phyloP scores from a whole-genome alignment of 108 stramenopile species.

The Nitzschia sp. region DNA sequence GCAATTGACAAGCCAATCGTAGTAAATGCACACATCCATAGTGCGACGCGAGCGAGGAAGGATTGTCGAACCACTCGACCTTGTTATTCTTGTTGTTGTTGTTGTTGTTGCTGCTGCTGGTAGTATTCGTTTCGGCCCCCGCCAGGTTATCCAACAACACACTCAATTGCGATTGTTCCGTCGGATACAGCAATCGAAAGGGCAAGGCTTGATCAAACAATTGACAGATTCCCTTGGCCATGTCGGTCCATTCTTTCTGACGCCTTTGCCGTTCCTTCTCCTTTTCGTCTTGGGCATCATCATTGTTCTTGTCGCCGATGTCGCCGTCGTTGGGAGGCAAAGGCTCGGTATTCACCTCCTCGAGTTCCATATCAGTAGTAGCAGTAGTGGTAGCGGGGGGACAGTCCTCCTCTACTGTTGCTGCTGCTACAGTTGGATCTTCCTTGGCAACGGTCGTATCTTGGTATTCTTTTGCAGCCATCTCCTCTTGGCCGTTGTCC shows the following conservation, averaged over 20 bases:
- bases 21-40: conserved; percentile 75
- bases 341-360: background rate
- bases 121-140: background rate
- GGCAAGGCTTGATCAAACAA: conserved; percentile 76
- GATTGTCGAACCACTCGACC: too few relatives aligned
- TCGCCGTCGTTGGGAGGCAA: background rate
- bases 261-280: background rate
- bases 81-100: background rate
- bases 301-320: background rate
- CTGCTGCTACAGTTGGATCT: background rate
- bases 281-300: conserved; percentile 10
- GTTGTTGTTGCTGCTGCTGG: background rate
- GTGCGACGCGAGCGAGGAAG: conserved; percentile 27
- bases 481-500: background rate
- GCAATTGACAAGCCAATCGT: conserved; percentile 58
- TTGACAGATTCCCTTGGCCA: conserved; percentile 66
- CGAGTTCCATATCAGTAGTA: background rate
- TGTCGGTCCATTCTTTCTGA: conserved; percentile 55
- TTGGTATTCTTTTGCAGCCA: background rate
- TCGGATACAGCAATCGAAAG: conserved; percentile 53
- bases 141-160: conserved; percentile 21
- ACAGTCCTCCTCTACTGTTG: background rate
- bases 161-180: conserved; percentile 51
- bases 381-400: background rate
- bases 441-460: background rate